phyloP scores from a whole-genome alignment of 1,284 basidiomycete genomes.

The Cryptococcus neoformans region DNA sequence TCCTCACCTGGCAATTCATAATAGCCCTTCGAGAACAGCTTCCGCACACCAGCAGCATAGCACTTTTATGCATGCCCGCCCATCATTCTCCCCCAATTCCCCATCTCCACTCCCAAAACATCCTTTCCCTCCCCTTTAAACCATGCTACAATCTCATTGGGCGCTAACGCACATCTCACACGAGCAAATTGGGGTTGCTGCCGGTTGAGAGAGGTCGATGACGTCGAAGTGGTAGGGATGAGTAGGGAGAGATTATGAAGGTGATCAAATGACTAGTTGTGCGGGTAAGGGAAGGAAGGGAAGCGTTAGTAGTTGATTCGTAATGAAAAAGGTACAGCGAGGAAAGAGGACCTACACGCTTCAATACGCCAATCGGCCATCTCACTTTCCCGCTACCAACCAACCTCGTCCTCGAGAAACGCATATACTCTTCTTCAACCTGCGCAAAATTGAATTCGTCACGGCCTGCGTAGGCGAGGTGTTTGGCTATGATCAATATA shows the following conservation, averaged over 20 bases:
- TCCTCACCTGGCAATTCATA: too few relatives aligned
- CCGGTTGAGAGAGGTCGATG: constrained; percentile 1
- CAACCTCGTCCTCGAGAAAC: constrained; percentile 45
- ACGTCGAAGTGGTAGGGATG: constrained; percentile 23
- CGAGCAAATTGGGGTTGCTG: constrained; percentile 39
- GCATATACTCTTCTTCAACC: constrained; percentile 48
- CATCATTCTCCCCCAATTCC: constrained; percentile 45
- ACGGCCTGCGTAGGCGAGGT: constrained; percentile 67
- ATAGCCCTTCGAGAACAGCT: too few relatives aligned
- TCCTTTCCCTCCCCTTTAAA: constrained; percentile 44
- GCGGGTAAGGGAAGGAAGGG: not conserved
- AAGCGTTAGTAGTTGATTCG: not conserved
- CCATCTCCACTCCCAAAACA: constrained; percentile 42
- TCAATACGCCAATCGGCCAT: constrained; percentile 41
- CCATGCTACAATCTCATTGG: constrained; percentile 46
- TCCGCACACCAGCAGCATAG: too few relatives aligned
- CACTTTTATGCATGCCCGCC: constrained; percentile 40
- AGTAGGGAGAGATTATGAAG: constrained; percentile 39
- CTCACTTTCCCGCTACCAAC: constrained; percentile 46
- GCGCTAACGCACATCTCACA: constrained; percentile 39
- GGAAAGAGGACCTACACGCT: constrained; percentile 25
- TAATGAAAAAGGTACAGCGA: not conserved
- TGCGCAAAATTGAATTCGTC: constrained; percentile 55
- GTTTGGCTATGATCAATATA: constrained; percentile 55
- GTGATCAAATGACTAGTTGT: constrained; percentile 37